phyloP scores from a whole-genome alignment of 2,329 filamentous ascomycete genomes.

The Fusarium brevicatenulatum region DNA sequence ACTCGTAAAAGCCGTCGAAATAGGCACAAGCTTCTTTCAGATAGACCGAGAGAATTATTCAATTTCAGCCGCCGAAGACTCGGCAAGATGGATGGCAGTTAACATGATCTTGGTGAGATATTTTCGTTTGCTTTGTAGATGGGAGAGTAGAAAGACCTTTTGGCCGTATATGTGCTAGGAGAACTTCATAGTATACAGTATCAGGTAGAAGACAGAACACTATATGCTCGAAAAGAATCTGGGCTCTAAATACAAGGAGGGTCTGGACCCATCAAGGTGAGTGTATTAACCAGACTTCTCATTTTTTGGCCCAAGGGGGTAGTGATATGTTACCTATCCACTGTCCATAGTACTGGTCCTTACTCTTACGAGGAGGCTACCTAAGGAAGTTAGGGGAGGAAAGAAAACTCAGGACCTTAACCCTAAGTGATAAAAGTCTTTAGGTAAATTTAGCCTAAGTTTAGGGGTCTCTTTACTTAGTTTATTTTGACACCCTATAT shows the following conservation, averaged over 20 bases:
- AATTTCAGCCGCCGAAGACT: background rate
- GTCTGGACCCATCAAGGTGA: too few relatives aligned
- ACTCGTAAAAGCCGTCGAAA: slow-evolving; percentile 58
- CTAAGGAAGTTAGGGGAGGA: too few relatives aligned
- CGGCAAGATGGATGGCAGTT: background rate
- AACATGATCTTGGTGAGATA: background rate
- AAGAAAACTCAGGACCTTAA: too few relatives aligned
- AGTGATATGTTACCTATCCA: background rate
- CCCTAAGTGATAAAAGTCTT: too few relatives aligned
- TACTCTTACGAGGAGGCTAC: background rate
- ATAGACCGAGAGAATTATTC: background rate
- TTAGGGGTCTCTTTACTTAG: too few relatives aligned
- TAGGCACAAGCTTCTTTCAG: background rate
- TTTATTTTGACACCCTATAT: too few relatives aligned
- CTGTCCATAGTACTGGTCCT: too few relatives aligned
- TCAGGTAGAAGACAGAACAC: too few relatives aligned
- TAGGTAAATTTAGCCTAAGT: too few relatives aligned
- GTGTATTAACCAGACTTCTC: background rate
- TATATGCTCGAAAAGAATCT: too few relatives aligned
- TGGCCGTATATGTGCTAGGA: background rate
- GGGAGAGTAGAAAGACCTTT: background rate
- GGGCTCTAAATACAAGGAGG: too few relatives aligned
- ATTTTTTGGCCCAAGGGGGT: background rate
- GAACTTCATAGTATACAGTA: too few relatives aligned
- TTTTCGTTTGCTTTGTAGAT: background rate